Conservation (phyloP, 371 early-diverging fungal species). For the Mortierella sp. region DNA sequence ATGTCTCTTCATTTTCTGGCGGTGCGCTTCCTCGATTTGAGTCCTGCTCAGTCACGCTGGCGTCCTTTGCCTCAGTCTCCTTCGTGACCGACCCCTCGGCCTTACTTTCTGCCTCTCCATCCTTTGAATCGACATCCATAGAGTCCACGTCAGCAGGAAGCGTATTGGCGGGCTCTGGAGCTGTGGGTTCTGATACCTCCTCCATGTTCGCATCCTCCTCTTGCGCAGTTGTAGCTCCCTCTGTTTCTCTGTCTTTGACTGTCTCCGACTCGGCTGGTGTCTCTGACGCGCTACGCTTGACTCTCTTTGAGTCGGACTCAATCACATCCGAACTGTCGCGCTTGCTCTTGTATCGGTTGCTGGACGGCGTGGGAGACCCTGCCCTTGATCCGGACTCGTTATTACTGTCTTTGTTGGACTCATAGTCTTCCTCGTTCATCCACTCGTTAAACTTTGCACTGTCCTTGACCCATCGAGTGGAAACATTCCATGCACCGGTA, state of each 20-base stretch:
- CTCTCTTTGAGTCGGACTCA: conserved; percentile 44
- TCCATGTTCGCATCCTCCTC: conserved; percentile 40
- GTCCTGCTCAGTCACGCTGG: conserved; percentile 58
- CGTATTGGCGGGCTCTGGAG: conserved; percentile 20
- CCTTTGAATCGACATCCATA: conserved; percentile 45
- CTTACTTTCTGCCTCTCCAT: conserved; percentile 19
- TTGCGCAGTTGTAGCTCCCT: neutral
- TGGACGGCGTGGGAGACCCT: conserved; percentile 14
- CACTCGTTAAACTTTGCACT: conserved; percentile 79
- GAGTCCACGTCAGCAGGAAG: conserved; percentile 25
- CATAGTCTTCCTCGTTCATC: conserved; percentile 86
- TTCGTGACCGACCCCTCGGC: conserved; percentile 50
- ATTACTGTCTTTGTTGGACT: conserved; percentile 37
- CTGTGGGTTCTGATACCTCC: conserved; percentile 11
- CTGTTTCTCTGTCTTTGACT: neutral
- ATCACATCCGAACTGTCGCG: conserved; percentile 36
- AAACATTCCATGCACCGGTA: conserved; percentile 75
- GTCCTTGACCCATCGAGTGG: conserved; percentile 81
- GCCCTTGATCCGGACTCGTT: conserved; percentile 12
- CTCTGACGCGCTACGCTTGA: conserved; percentile 45
- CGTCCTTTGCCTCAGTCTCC: conserved; percentile 63
- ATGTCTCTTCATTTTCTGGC: conserved; percentile 51
- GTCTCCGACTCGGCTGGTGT: conserved; percentile 3
- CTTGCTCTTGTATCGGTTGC: conserved; percentile 45
- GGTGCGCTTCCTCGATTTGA: conserved; percentile 62